phyloP scores from a whole-genome alignment of 129 eudicot species.

The Saussurea involucrata region DNA sequence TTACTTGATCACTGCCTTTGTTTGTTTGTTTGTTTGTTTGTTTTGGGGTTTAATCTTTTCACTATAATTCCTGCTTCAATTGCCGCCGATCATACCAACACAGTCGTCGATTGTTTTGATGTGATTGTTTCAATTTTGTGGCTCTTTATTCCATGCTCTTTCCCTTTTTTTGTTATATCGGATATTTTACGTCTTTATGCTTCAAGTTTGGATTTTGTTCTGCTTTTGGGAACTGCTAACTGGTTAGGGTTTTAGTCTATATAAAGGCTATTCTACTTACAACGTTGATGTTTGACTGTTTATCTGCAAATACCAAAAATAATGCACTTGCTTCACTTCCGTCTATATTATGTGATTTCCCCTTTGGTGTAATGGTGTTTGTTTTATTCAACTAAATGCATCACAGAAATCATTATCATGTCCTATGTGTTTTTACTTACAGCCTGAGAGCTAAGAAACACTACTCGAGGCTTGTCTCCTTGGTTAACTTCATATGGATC shows the following conservation, averaged over 20 bases:
- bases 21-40: slow-evolving; percentile 9
- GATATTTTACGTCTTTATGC: background rate
- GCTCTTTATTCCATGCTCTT: background rate
- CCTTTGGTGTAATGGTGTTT: slow-evolving; percentile 21
- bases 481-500: slow-evolving; percentile 44
- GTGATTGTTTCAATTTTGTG: background rate
- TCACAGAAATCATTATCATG: slow-evolving; percentile 9
- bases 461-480: background rate
- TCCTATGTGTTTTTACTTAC: background rate
- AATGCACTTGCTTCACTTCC: background rate
- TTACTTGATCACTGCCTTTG: slow-evolving; percentile 7
- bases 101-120: background rate
- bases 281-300: background rate
- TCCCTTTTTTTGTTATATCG: background rate
- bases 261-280: background rate
- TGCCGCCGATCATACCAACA: background rate
- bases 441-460: background rate
- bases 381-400: slow-evolving; percentile 7
- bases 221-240: slow-evolving; percentile 1
- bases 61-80: background rate
- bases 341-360: background rate
- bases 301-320: background rate
- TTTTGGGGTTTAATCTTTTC: background rate
- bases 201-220: background rate
- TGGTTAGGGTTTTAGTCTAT: slow-evolving; percentile 15